phyloP scores from a whole-genome alignment of 1,139 yeast species.

The Candida glucosophila region DNA sequence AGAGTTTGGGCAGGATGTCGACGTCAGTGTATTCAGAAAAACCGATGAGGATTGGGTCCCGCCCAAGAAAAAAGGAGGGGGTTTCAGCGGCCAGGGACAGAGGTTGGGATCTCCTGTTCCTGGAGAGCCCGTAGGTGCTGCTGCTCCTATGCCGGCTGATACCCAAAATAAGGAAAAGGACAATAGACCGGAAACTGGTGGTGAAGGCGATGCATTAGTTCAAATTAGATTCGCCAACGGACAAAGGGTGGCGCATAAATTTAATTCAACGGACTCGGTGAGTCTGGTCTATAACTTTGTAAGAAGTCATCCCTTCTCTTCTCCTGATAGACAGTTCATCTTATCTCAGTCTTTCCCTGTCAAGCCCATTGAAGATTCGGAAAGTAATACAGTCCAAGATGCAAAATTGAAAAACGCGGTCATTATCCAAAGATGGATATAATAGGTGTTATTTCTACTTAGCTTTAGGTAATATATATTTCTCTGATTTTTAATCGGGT shows the following conservation, averaged over 20 bases:
- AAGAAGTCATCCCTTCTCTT: conserved; percentile 32
- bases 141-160: conserved; percentile 7
- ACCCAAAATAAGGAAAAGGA: conserved; percentile 8
- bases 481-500: too few relatives aligned
- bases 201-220: conserved; percentile 63
- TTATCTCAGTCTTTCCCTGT: conserved; percentile 83
- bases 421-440: conserved; percentile 77
- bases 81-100: conserved; percentile 79
- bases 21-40: conserved; percentile 75
- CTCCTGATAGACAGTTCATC: conserved; percentile 44
- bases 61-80: conserved; percentile 59
- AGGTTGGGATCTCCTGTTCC: conserved; percentile 88
- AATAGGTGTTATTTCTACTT: too few relatives aligned
- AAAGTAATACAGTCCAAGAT: conserved; percentile 48
- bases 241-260: conserved; percentile 53
- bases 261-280: conserved; percentile 62
- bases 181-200: conserved; percentile 15
- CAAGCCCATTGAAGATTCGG: conserved; percentile 53
- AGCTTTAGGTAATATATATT: too few relatives aligned
- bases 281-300: conserved; percentile 65
- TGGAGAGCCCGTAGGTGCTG: conserved; percentile 38
- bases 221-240: conserved; percentile 88
- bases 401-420: conserved; percentile 80
- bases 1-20: conserved; percentile 90
- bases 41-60: conserved; percentile 75